Base-by-base conservation (phyloP, 2,329 filamentous ascomycete species). In the Lachnellula subtilissima region DNA sequence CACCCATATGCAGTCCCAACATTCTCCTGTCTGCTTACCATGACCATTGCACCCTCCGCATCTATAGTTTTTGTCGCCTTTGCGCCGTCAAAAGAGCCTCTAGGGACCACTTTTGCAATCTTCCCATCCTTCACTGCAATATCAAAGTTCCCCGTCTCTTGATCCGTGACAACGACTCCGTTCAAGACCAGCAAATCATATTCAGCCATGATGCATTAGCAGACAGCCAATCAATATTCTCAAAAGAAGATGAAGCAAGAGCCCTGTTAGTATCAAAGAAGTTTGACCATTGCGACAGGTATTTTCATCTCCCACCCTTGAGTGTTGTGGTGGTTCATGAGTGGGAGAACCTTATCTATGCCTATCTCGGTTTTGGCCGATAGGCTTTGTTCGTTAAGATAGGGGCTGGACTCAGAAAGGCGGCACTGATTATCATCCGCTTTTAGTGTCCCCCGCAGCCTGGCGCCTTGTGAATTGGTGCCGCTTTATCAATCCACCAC, bases 41-140 rank as follows among this genome's bases (percentile, higher is more conserved):
- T 77, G 6, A 77, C 73, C 66, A 74, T 76, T n/a, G 70, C 75
- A 6, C 74, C 75, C 61, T 75, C 64, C 14, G 74, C 75, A 59
- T 68, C 64, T 47, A 75, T 76, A 4, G 56, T 69, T 50, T 63
- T 71, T 23, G 58, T 60, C 4, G 71, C 66, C 40, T 63, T 65
- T 5, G 58, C 64, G 58, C 66, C 59, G 17, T 61, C 58, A 12
- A 76, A 60, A 5, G 53, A 54, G 9, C 72, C 73, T 60, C 67
- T 69, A 17, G 65, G 56, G 14, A 67, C 67, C 11, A 75, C 66
- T 66, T 61, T 61, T 14, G 65, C 67, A 50, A 76, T 73, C 62
- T 72, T 75, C 15, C 72, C 73, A 62, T 71, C 67, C 57, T 74
- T 74, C 52, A 76, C 66, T n/a, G 69, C 74, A 47, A 77, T 70